phyloP scores from a whole-genome alignment of 2,329 filamentous ascomycete genomes.

The Hypoxylon sp. region DNA sequence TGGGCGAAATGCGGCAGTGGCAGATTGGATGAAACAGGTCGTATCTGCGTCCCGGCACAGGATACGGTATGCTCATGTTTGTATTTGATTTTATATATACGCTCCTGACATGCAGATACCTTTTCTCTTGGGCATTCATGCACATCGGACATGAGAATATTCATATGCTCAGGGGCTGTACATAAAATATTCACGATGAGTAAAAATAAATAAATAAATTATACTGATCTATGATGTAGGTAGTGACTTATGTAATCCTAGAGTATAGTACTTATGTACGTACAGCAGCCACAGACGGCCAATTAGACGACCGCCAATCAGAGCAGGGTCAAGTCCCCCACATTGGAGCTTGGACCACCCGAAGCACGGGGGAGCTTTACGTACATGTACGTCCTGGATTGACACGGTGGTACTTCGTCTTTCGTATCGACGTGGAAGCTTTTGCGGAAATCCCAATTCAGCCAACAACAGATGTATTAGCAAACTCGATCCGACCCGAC shows the following conservation, averaged over 20 bases:
- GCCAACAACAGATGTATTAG: conserved; percentile 5
- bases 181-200: too few species aligned
- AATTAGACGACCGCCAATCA: neutral
- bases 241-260: neutral
- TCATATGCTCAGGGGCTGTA: neutral
- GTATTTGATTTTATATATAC: too few species aligned
- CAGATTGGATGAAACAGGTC: conserved; percentile 9
- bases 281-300: too few species aligned
- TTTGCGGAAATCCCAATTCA: conserved; percentile 7
- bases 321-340: neutral
- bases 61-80: too few species aligned
- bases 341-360: neutral
- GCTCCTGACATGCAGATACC: too few species aligned
- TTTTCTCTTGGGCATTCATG: too few species aligned
- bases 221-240: too few species aligned
- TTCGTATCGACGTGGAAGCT: conserved; percentile 15
- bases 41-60: neutral
- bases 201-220: too few species aligned
- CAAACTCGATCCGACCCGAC: too few species aligned
- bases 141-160: too few species aligned
- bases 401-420: conserved; percentile 23
- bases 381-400: conserved; percentile 15
- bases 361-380: conserved; percentile 7
- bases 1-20: conserved; percentile 6
- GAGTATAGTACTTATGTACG: neutral